These are phyloP conservation scores for Trichoderma simmonsii DNA, from an alignment of 2,329 filamentous ascomycete genomes.

Conservation along the genomic window DNA sequence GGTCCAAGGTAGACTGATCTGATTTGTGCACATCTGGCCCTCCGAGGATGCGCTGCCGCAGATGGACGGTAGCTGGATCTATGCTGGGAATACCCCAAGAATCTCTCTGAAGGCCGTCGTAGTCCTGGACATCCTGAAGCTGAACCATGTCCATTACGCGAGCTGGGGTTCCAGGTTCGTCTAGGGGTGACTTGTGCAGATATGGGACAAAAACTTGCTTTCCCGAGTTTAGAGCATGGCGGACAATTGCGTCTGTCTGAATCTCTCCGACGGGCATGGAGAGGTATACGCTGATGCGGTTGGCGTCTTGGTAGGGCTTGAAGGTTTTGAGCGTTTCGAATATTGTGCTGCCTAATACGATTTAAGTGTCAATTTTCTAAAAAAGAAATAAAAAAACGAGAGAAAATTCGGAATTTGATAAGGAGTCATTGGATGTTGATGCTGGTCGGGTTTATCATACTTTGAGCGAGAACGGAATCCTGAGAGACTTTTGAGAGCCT, in stretches of 20 bases:
- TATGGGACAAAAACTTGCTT: slow-evolving; percentile 93
- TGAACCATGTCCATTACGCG: slow-evolving; percentile 93
- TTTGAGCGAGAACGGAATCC: slow-evolving; percentile 66
- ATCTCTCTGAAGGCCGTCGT: slow-evolving; percentile 71
- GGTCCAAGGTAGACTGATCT: slow-evolving; percentile 60
- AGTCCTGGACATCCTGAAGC: slow-evolving; percentile 70
- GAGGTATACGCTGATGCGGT: slow-evolving; percentile 78
- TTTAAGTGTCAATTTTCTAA: background rate
- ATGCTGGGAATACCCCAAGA: slow-evolving; percentile 95
- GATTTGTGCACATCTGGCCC: slow-evolving; percentile 47
- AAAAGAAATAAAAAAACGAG: no score
- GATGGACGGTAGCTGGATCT: slow-evolving; percentile 58
- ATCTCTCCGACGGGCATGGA: slow-evolving; percentile 90
- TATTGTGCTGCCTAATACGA: slow-evolving; percentile 57
- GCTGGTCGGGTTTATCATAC: slow-evolving; percentile 46
- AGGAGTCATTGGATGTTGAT: background rate
- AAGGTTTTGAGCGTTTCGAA: slow-evolving; percentile 64
- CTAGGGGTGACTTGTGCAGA: slow-evolving; percentile 61
- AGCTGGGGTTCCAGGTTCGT: slow-evolving; percentile 51
- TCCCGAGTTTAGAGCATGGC: slow-evolving; percentile 69
- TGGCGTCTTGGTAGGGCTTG: slow-evolving; percentile 71
- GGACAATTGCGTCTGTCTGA: slow-evolving; percentile 77
- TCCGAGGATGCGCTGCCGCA: slow-evolving; percentile 71
- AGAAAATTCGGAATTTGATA: background rate
- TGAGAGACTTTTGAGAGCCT: slow-evolving; percentile 58